Conservation (phyloP, 2,329 filamentous ascomycete species). For the Neofusicoccum cordaticola region DNA sequence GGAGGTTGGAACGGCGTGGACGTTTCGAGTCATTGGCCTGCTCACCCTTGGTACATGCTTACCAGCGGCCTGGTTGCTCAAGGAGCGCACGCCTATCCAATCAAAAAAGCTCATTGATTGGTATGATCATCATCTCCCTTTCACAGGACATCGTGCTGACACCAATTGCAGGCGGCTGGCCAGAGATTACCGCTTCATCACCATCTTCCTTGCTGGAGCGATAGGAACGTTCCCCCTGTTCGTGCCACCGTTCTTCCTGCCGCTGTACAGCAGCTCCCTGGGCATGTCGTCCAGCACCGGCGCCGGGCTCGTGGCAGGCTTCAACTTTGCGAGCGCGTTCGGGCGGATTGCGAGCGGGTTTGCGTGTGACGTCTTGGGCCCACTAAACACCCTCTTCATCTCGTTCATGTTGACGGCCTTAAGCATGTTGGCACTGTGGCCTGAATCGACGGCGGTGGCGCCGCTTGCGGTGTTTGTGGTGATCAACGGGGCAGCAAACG, state of each 20-base stretch:
- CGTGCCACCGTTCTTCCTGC: slow-evolving; percentile 61
- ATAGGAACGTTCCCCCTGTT: slow-evolving; percentile 60
- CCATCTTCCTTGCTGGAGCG: slow-evolving; percentile 54
- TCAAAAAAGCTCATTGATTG: slow-evolving; percentile 49
- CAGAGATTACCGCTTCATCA: slow-evolving; percentile 49
- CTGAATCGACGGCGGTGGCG: slow-evolving; percentile 53
- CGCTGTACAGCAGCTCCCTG: slow-evolving; percentile 55
- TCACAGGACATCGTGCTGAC: slow-evolving; percentile 5
- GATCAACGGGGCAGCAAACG: slow-evolving; percentile 60
- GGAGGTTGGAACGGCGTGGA: slow-evolving; percentile 48
- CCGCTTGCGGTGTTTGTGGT: slow-evolving; percentile 58
- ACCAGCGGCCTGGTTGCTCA: slow-evolving; percentile 55
- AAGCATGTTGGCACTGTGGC: slow-evolving; percentile 62
- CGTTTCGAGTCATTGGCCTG: slow-evolving; percentile 54
- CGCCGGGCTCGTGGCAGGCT: slow-evolving; percentile 59
- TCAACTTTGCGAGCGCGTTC: slow-evolving; percentile 59
- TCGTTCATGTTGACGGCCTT: slow-evolving; percentile 53
- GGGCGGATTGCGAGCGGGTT: slow-evolving; percentile 57
- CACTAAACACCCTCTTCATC: slow-evolving; percentile 39
- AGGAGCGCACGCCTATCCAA: slow-evolving; percentile 41
- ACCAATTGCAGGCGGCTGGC: slow-evolving; percentile 47
- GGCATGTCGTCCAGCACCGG: slow-evolving; percentile 53
- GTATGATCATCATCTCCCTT: slow-evolving; percentile 28
- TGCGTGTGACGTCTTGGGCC: slow-evolving; percentile 37
- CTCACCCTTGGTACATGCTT: slow-evolving; percentile 53